Base-by-base conservation (phyloP, 2,329 filamentous ascomycete genomes). In the Fusarium continuum region DNA sequence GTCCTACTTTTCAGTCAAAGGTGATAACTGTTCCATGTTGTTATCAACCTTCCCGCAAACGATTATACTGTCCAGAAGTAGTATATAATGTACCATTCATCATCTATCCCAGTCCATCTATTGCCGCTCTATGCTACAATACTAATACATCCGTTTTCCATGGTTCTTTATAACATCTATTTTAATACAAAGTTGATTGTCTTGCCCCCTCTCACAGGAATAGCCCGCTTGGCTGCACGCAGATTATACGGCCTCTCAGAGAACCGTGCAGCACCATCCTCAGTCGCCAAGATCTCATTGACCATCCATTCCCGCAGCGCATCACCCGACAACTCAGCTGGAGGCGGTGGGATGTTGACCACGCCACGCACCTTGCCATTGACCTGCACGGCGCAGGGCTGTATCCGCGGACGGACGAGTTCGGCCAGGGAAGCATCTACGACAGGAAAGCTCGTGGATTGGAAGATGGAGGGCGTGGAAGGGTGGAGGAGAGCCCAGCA, bases 291-390 rank as follows among this genome's bases (percentile, higher is more conserved):
- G 6, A 95, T 82, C 63, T 86, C 80, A 4, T 77, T 77, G 3
- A 89, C 77, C 39, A 93, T 79, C 83, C 87, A 92, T 11, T 81
- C 77, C 55, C 82, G 78, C 57, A 90, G 77, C 46, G 74, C 77
- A 4, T 81, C 75, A 10, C 74, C 78, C 22, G 73, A 67, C 22
- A 85, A 69, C 2, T 74, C 74, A 1, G 71, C 70, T 4, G 82
- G 74, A 36, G 82, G 78, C 23, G 81, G 80, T 1, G 85, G 81
- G 20, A 95, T 86, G 3, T 88, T 80, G n/a, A 89, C 82, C 1
- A 85, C 85, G 61, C 89, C 89, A 31, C 86, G 87, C 62, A 91
- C 76, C 74, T 90, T 93, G n/a, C 92, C 92, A 71, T 96, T 92
- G 60, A 96, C 77, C 70, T 93, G 90, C 14, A 96, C 87, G 0